phyloP scores from a whole-genome alignment of 2,329 filamentous ascomycete species.

The Fusarium sp. region DNA sequence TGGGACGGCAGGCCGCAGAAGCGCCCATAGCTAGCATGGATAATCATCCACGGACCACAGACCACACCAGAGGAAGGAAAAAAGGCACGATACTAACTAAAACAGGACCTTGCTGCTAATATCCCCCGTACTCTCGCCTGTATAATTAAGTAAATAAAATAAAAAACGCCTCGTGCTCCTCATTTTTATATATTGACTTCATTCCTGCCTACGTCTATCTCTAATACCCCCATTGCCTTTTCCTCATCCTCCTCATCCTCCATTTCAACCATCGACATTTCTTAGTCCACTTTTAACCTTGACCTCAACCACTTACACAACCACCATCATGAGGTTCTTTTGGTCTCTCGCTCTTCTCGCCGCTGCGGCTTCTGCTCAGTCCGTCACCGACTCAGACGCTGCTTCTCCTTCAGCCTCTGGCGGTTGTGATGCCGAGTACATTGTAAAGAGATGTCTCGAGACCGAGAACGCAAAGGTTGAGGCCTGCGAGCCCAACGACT shows the following conservation, averaged over 20 bases:
- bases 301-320: conserved; percentile 14
- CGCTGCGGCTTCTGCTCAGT: conserved; percentile 53
- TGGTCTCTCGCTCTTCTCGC: conserved; percentile 57
- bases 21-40: background rate
- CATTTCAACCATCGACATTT: background rate
- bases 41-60: conserved; percentile 4
- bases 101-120: conserved; percentile 37
- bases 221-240: background rate
- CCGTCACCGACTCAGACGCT: conserved; percentile 45
- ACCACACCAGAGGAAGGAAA: conserved; percentile 3
- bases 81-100: conserved; percentile 37
- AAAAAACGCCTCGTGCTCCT: conserved; percentile 26
- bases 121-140: conserved; percentile 37
- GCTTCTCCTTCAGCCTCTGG: conserved; percentile 50
- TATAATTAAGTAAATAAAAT: conserved; percentile 26
- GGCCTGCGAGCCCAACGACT: conserved; percentile 58
- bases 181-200: conserved; percentile 12
- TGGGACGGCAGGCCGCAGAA: conserved; percentile 36
- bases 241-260: background rate
- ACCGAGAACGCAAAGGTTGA: conserved; percentile 57
- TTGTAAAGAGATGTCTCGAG: conserved; percentile 60
- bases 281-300: conserved; percentile 1
- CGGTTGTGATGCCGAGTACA: conserved; percentile 61
- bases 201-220: conserved; percentile 7
- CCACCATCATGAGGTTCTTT: conserved; percentile 62